Conservation (phyloP, 1,284 basidiomycete species). For the Lignosus rhinocerotis region DNA sequence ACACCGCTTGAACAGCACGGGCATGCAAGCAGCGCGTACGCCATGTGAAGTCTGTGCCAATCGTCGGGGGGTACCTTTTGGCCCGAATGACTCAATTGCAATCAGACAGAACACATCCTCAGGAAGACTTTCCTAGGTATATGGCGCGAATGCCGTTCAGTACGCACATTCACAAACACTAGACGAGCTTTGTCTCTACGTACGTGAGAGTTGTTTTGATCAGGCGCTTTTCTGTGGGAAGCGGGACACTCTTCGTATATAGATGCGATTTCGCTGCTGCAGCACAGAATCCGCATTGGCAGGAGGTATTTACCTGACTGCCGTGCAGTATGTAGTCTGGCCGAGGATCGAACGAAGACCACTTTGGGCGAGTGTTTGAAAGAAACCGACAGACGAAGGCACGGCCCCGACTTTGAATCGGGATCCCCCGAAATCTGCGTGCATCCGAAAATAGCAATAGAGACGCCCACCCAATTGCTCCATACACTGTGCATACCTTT, state of each 20-base stretch:
- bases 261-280: too few species aligned
- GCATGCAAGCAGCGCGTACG: slow-evolving; percentile 2
- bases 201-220: not conserved
- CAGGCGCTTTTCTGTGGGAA: not conserved
- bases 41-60: not conserved
- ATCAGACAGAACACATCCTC: slow-evolving; percentile 6
- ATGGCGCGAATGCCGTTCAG: not conserved
- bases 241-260: too few species aligned
- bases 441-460: not conserved
- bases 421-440: too few species aligned
- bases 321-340: too few species aligned
- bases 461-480: not conserved
- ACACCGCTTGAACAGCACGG: slow-evolving; percentile 2
- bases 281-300: too few species aligned
- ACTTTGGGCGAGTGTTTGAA: too few species aligned
- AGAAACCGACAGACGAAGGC: too few species aligned
- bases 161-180: not conserved
- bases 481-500: too few species aligned
- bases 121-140: slow-evolving; percentile 2
- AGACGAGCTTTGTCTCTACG: not conserved
- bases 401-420: too few species aligned
- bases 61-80: not conserved
- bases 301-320: too few species aligned
- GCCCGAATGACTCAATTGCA: not conserved
- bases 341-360: too few species aligned